Conservation (phyloP, 805 yeast genomes). For the Saccharomycopsis sp. region DNA sequence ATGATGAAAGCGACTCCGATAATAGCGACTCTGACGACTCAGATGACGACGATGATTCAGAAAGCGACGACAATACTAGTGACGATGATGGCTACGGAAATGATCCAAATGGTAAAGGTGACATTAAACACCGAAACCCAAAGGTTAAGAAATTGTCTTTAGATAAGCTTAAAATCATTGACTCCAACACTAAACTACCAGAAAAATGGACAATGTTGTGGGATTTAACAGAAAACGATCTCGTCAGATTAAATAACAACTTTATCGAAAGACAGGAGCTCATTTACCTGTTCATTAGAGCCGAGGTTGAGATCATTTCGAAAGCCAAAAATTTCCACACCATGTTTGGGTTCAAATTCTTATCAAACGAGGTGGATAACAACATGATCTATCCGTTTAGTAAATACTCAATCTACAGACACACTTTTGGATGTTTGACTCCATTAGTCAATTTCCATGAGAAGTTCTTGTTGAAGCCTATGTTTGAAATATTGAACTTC, state of each 20-base stretch:
- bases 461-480: constrained; percentile 15
- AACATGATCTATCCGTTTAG: constrained; percentile 15
- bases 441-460: constrained; percentile 20
- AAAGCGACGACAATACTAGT: constrained; percentile 1
- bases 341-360: constrained; percentile 15
- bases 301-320: constrained; percentile 12
- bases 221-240: constrained; percentile 15
- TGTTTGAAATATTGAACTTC: constrained; percentile 19
- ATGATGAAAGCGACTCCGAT: background rate
- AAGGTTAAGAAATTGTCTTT: constrained; percentile 10
- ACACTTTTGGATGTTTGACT: constrained; percentile 20
- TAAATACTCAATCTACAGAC: constrained; percentile 18
- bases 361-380: constrained; percentile 11
- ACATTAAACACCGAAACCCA: constrained; percentile 2
- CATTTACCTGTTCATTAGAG: constrained; percentile 14
- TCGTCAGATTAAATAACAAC: constrained; percentile 4
- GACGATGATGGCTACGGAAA: background rate
- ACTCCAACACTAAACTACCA: constrained; percentile 15
- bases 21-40: constrained; percentile 5
- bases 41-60: constrained; percentile 3
- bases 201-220: constrained; percentile 15
- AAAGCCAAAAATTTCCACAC: constrained; percentile 16
- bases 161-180: constrained; percentile 15
- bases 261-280: constrained; percentile 17
- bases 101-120: background rate